These are phyloP conservation scores for Suillus decipiens DNA, from an alignment of 768 basidiomycete genomes.

Conservation along the genomic window DNA sequence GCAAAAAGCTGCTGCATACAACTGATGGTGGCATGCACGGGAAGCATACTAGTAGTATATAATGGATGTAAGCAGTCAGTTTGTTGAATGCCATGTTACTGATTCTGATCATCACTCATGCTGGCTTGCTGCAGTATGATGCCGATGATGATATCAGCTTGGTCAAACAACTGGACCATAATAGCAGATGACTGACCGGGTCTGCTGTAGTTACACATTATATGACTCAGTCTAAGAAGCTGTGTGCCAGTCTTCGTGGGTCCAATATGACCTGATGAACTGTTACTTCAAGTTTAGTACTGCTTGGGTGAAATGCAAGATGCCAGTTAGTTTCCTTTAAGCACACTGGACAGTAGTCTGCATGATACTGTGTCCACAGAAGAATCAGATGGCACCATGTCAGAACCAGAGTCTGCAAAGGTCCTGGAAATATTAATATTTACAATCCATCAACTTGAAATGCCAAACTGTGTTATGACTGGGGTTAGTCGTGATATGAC, in stretches of 20 bases:
- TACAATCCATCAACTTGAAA: not conserved
- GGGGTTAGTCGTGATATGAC: too few relatives aligned
- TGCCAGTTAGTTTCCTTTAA: not conserved
- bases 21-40: not conserved
- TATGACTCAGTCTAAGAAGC: too few relatives aligned
- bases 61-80: not conserved
- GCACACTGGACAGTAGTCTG: too few relatives aligned
- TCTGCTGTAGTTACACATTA: too few relatives aligned
- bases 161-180: too few relatives aligned
- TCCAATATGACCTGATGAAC: too few relatives aligned
- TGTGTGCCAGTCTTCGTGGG: too few relatives aligned
- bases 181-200: too few relatives aligned
- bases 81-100: not conserved
- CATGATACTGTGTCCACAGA: not conserved
- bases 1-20: not conserved
- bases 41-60: not conserved
- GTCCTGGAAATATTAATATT: not conserved
- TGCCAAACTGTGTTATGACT: too few relatives aligned
- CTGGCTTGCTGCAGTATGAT: not conserved
- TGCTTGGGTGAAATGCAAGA: not conserved
- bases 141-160: not conserved
- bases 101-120: not conserved
- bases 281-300: too few relatives aligned
- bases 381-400: not conserved
- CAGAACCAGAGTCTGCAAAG: not conserved